Evolutionary conservation across 306 rosid species (phyloP), one percentile per base, ranked within the genome.

Genomic region (Prunus persica): DNA sequence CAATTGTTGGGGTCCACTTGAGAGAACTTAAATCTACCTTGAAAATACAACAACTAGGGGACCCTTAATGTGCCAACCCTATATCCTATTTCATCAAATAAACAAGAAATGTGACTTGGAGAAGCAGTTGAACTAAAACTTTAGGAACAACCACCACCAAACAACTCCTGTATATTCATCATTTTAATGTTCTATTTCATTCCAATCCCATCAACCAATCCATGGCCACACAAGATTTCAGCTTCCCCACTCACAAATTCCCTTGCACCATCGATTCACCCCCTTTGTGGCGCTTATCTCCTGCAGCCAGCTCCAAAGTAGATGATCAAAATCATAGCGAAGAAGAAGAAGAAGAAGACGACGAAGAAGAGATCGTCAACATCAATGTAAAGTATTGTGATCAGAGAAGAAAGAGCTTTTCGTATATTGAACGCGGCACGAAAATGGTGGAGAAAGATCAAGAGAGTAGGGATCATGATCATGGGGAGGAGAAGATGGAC

Each of bases 191-290:
- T 56, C 27, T 56, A 56, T 56, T 56, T 56, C 25, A 16, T 52
- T 52, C 57, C 22, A 18, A 52, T 7, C 7, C 6, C 20, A 52
- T 52, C 57, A 52, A 52, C 57, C 57, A 18, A 6, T 52, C 19
- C 60, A 69, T 69, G 60, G 45, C 41, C 60, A 27, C 25, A 15
- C 63, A 70, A 5, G 62, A 70, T 30, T 52, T 70, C 74, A 50
- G 63, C 74, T 70, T 70, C 74, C 74, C 74, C 12, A 19, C 74
- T 28, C 28, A 70, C 47, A 52, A 52, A 18, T 5, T 28, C 43
- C 67, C n/a, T 12, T 3, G 2, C 41, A 51, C 19, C 24, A 30
- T 70, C 27, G 47, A 28, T n/a, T 70, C 58, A 20, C 74, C 74
- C 54, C 74, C 62, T 28, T 11, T 70, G 25, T 70, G 74, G 74